Evolutionary conservation across 495 filamentous ascomycete genomes (phyloP).

Genomic region (Jackrogersella multiformis): DNA sequence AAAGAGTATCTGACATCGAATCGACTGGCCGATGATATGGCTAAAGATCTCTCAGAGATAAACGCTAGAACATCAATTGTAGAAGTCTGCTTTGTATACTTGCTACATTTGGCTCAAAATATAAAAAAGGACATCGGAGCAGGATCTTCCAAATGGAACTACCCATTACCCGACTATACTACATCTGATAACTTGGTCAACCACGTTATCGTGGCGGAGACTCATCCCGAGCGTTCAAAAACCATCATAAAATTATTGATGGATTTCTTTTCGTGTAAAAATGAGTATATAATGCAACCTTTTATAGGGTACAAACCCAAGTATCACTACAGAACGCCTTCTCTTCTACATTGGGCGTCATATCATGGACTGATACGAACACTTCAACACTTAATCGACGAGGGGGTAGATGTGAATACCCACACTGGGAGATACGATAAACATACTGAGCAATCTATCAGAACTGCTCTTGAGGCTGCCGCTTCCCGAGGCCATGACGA

Average conservation of each 20-base stretch:
- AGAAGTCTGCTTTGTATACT: constrained; percentile 46
- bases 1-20: constrained; percentile 51
- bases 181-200: background rate
- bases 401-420: background rate
- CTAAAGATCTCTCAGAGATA: constrained; percentile 16
- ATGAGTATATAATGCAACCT: background rate
- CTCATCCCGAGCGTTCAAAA: background rate
- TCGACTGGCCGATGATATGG: background rate
- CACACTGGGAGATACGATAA: too few relatives aligned
- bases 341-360: constrained; percentile 9
- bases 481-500: constrained; percentile 20
- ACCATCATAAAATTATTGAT: background rate
- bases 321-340: too few relatives aligned
- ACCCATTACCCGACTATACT: background rate
- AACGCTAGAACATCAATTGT: constrained; percentile 45
- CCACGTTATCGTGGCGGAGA: background rate
- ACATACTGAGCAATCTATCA: too few relatives aligned
- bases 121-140: too few relatives aligned
- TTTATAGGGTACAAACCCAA: background rate
- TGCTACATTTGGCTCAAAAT: constrained; percentile 45
- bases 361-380: constrained; percentile 2
- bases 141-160: too few relatives aligned
- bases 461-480: constrained; percentile 34
- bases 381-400: constrained; percentile 5
- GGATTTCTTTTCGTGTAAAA: background rate